Evolutionary conservation across 371 early-diverging fungal genomes (phyloP).

Genomic region (Mortierella sp.): DNA sequence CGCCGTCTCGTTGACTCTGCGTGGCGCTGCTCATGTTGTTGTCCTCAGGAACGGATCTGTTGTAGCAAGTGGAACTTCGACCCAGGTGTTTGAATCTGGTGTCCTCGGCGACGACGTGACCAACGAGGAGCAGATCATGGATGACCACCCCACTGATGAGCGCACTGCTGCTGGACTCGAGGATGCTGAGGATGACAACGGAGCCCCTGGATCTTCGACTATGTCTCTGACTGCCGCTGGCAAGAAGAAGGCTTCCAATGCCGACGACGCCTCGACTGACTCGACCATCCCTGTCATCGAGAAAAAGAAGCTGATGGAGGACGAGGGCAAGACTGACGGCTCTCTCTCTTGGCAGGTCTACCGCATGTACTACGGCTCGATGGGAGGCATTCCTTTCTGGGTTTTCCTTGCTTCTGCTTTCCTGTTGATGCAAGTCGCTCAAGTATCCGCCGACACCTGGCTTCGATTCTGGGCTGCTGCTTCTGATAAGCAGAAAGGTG

Average conservation of each 20-base stretch:
- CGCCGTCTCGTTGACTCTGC: slow-evolving; percentile 82
- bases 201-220: slow-evolving; percentile 28
- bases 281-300: slow-evolving; percentile 50
- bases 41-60: slow-evolving; percentile 80
- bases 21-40: slow-evolving; percentile 79
- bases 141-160: slow-evolving; percentile 34
- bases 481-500: neutral
- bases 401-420: slow-evolving; percentile 61
- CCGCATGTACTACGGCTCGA: slow-evolving; percentile 71
- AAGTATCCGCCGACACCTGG: slow-evolving; percentile 73
- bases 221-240: slow-evolving; percentile 37
- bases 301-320: slow-evolving; percentile 68
- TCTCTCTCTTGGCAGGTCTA: slow-evolving; percentile 72
- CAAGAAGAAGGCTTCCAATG: slow-evolving; percentile 34
- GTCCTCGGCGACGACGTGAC: slow-evolving; percentile 66
- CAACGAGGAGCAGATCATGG: slow-evolving; percentile 50
- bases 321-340: slow-evolving; percentile 76
- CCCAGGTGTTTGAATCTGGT: slow-evolving; percentile 62
- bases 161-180: slow-evolving; percentile 43
- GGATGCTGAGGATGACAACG: slow-evolving; percentile 45
- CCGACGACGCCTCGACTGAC: slow-evolving; percentile 43
- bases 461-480: slow-evolving; percentile 71
- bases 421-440: slow-evolving; percentile 64
- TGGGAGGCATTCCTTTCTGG: slow-evolving; percentile 73
- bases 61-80: slow-evolving; percentile 67